Percentiles rank a stretch among this genome's conserved stretches.
Evolutionary conservation across 2,329 filamentous ascomycete genomes (phyloP).

Genomic region (Neopestalotiopsis rosae): DNA sequence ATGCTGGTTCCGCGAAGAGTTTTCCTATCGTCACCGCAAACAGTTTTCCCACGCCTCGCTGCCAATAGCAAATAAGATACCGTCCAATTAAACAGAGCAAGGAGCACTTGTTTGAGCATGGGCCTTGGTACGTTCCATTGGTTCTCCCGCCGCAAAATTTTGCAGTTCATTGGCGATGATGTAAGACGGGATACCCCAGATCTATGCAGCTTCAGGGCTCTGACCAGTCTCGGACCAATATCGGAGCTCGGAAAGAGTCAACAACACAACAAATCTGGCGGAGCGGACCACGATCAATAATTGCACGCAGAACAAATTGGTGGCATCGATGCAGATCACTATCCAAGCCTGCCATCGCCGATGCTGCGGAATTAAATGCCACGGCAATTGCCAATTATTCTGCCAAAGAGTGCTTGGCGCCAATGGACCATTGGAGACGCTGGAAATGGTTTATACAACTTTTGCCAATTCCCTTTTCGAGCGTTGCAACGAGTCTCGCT

Average conservation of each 20-base stretch:
- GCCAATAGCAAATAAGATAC: neutral
- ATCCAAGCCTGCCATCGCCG: neutral
- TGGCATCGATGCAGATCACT: neutral
- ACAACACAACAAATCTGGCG: conserved; percentile 2
- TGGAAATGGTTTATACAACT: neutral
- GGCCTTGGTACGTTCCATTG: neutral
- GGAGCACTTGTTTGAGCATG: neutral
- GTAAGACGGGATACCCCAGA: conserved; percentile 16
- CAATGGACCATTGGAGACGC: no score
- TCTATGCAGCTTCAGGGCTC: neutral
- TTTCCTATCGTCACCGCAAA: conserved; percentile 11
- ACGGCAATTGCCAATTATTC: neutral
- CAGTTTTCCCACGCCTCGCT: neutral
- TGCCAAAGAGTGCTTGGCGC: neutral
- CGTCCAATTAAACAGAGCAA: neutral
- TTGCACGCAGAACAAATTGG: neutral
- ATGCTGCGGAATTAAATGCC: neutral
- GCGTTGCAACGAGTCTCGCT: conserved; percentile 3
- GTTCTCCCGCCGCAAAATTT: neutral
- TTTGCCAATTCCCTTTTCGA: conserved; percentile 1
- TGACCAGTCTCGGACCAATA: conserved; percentile 14
- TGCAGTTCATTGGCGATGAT: conserved; percentile 1
- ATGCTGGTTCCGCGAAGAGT: conserved; percentile 10
- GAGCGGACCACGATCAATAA: conserved; percentile 5
- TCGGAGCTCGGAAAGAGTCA: conserved; percentile 16